Evolutionary conservation across 108 stramenopile genomes (phyloP), one percentile per base, ranked within the genome.

Genomic region (Cylindrotheca fusiformis): DNA sequence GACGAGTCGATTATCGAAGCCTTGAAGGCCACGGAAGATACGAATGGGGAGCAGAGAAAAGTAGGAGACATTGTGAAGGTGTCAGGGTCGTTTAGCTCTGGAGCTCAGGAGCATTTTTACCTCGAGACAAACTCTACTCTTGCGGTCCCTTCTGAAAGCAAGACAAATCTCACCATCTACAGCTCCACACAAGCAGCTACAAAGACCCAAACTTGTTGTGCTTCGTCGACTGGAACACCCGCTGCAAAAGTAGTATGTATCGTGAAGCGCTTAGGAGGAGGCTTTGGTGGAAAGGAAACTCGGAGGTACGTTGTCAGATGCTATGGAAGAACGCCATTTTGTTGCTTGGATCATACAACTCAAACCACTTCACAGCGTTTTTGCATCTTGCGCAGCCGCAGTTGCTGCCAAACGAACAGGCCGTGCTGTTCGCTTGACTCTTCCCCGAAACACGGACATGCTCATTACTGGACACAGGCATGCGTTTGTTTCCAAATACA

Each of bases 101-200:
- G 95, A 4, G 95, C 90, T 1, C 97, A 97, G 60, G 97, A 97
- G 62, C 97, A 97, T 70, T 97, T 97, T 57, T 91, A 97, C 72
- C 77, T 97, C 24, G 97, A 97, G 64, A 90, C 93, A 3, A 92
- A 96, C 65, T 75, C 84, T 3, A 89, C 95, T n/a, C 65, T 96
- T 29, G 94, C 69, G 27, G 71, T 96, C 32, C 97, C 97, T 21
- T 84, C 88, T 22, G 97, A 97, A 44, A 80, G 84, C 25, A 79
- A 75, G 20, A 87, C 83, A 17, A 81, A 88, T 48, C 63, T 97
- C 48, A 94, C 92, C 21, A 77, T 96, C 18, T 93, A 86, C 44
- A 64, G 83, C 32, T 95, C 95, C 17, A 97, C 95, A 0, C 97
- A 97, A 80, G 92, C 94, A 20, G 78, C 86, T 27, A 87, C 85